These are phyloP conservation scores for Miscanthus sacchariflorus DNA, from an alignment of 202 grass and related monocot genomes.

Conservation along the genomic window DNA sequence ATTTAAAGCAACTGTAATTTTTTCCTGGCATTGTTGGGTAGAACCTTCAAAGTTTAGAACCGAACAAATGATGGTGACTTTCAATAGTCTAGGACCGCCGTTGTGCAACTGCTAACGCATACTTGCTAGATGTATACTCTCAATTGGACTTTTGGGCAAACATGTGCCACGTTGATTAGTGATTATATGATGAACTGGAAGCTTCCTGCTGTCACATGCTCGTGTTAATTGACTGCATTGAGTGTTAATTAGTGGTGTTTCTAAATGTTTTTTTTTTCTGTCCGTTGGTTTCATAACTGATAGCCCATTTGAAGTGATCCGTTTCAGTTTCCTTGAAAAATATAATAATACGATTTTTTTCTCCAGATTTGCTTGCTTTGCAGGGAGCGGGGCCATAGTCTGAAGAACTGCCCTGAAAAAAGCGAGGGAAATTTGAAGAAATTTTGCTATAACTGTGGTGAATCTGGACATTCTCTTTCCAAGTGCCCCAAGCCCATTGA, in stretches of 20 bases:
- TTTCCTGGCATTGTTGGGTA: neutral
- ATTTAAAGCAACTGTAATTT: neutral
- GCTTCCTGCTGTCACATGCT: neutral
- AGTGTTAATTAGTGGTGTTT: neutral
- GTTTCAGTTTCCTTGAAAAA: neutral
- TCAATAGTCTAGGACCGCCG: neutral
- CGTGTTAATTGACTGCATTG: neutral
- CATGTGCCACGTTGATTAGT: neutral
- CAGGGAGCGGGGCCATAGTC: conserved; percentile 74
- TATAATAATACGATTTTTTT: conserved; percentile 10
- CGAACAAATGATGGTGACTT: neutral
- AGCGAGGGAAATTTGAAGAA: conserved; percentile 66
- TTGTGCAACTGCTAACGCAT: neutral
- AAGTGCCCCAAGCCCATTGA: conserved; percentile 79
- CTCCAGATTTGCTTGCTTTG: conserved; percentile 93
- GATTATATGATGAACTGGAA: conserved; percentile 25
- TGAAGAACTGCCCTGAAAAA: conserved; percentile 92
- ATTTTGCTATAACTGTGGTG: conserved; percentile 95
- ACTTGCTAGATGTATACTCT: conserved; percentile 2
- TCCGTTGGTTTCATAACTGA: conserved; percentile 20
- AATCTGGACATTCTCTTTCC: conserved; percentile 79
- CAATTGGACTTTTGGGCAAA: neutral
- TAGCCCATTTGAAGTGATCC: neutral
- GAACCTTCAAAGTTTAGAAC: neutral
- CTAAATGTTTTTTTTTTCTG: neutral